Evolutionary conservation across 257 asterid species (phyloP).

Genomic region (Eustoma russellianum): DNA sequence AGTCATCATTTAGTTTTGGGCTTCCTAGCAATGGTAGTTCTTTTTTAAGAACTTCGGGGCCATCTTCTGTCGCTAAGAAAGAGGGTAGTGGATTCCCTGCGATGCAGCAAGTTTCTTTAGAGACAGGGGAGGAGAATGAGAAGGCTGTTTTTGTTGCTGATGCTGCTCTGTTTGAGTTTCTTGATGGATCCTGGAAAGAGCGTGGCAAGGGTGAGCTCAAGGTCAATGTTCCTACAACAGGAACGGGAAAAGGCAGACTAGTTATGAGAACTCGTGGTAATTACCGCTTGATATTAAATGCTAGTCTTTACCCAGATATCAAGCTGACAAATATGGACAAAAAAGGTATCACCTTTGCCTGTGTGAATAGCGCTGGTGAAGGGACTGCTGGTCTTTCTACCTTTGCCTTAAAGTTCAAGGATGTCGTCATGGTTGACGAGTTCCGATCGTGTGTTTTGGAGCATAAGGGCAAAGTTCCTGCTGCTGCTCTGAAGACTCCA

Average conservation of each 20-base stretch:
- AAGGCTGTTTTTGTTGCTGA: slow-evolving; percentile 56
- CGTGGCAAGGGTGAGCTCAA: slow-evolving; percentile 91
- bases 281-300: slow-evolving; percentile 73
- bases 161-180: slow-evolving; percentile 55
- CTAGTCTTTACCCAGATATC: slow-evolving; percentile 83
- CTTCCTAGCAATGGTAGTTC: slow-evolving; percentile 27
- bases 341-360: slow-evolving; percentile 83
- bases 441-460: slow-evolving; percentile 50
- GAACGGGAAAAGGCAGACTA: slow-evolving; percentile 63
- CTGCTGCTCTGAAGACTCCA: slow-evolving; percentile 44
- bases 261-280: slow-evolving; percentile 82
- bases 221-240: slow-evolving; percentile 47
- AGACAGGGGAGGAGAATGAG: slow-evolving; percentile 80
- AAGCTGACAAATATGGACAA: slow-evolving; percentile 88
- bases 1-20: slow-evolving; percentile 40
- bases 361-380: slow-evolving; percentile 70
- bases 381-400: slow-evolving; percentile 70
- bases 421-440: slow-evolving; percentile 51
- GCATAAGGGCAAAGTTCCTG: slow-evolving; percentile 28
- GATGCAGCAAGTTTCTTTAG: slow-evolving; percentile 55
- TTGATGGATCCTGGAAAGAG: slow-evolving; percentile 77
- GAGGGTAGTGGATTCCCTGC: slow-evolving; percentile 51
- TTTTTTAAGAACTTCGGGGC: slow-evolving; percentile 25
- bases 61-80: slow-evolving; percentile 22
- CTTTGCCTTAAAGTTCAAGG: slow-evolving; percentile 81